Evolutionary conservation across 805 yeast species (phyloP).

Genomic region (Kodamaea kaohsiungensis): DNA sequence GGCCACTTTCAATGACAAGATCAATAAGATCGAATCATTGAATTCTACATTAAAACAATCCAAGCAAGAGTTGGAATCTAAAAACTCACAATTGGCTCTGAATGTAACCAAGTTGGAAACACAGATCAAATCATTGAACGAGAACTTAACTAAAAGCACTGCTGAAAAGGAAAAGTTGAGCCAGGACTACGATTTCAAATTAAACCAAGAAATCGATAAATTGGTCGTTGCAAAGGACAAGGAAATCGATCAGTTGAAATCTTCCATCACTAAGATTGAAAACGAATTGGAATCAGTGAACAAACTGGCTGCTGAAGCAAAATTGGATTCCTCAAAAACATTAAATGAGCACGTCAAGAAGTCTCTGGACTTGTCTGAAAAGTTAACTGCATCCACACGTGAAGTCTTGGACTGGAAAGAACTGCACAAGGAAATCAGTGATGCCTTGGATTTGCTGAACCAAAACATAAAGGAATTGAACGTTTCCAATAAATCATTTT

Average conservation of each 20-base stretch:
- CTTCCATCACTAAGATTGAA: neutral
- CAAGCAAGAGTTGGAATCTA: constrained; percentile 6
- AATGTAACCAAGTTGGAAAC: neutral
- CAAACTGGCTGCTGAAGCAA: neutral
- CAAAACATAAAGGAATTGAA: neutral
- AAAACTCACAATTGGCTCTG: constrained; percentile 1
- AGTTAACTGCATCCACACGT: neutral
- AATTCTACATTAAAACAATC: constrained; percentile 4
- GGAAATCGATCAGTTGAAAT: constrained; percentile 15
- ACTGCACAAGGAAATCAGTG: neutral
- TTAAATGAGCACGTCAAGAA: neutral
- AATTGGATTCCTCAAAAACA: neutral
- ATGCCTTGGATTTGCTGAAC: neutral
- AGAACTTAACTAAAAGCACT: constrained; percentile 7
- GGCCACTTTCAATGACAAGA: constrained; percentile 4
- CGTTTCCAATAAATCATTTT: neutral
- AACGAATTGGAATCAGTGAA: neutral
- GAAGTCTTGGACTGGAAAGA: neutral
- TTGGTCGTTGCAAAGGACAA: constrained; percentile 24
- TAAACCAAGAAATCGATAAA: constrained; percentile 26
- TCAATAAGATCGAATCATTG: constrained; percentile 6
- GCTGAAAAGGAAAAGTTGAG: constrained; percentile 10
- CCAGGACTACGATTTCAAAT: constrained; percentile 23
- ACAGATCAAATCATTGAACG: neutral
- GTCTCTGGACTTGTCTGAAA: neutral